A percentile compares a stretch with the other conserved stretches of the same genome.
phyloP scores from a whole-genome alignment of 805 yeast genomes.

The Candida ipomoeae region DNA sequence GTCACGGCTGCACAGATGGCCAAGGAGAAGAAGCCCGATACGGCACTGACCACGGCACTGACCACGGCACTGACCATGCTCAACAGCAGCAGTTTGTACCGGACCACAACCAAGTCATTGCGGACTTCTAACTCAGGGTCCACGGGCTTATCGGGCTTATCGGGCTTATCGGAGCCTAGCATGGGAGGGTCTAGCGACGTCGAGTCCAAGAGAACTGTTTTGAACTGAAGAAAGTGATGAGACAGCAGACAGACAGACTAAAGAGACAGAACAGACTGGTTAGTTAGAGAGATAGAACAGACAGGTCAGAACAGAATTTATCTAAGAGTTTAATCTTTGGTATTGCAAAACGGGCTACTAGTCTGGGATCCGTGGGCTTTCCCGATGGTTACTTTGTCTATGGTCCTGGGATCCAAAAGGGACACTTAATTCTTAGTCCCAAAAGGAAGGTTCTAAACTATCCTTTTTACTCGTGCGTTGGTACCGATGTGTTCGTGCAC shows the following conservation, averaged over 20 bases:
- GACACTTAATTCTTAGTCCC: background rate
- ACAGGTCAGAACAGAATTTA: too few species aligned
- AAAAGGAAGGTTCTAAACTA: background rate
- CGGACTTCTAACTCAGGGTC: constrained; percentile 11
- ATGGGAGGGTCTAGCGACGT: constrained; percentile 5
- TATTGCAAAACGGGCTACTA: too few species aligned
- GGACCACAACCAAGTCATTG: constrained; percentile 21
- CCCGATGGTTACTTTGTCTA: background rate
- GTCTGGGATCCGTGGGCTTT: background rate
- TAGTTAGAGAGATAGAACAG: too few species aligned
- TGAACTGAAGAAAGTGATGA: constrained; percentile 25
- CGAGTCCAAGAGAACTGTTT: constrained; percentile 31
- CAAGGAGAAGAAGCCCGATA: constrained; percentile 4
- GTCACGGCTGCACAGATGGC: constrained; percentile 15
- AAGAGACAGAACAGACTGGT: background rate
- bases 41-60: too few species aligned
- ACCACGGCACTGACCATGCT: constrained; percentile 4
- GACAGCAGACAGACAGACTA: too few species aligned
- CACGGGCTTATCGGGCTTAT: constrained; percentile 10
- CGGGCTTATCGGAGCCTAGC: constrained; percentile 11
- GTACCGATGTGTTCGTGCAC: background rate
- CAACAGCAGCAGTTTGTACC: constrained; percentile 3
- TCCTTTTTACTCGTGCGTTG: background rate
- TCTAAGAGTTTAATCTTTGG: too few species aligned
- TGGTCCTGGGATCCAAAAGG: background rate